Conservation (phyloP, 148 eudicot species). For the Silene uniflora region DNA sequence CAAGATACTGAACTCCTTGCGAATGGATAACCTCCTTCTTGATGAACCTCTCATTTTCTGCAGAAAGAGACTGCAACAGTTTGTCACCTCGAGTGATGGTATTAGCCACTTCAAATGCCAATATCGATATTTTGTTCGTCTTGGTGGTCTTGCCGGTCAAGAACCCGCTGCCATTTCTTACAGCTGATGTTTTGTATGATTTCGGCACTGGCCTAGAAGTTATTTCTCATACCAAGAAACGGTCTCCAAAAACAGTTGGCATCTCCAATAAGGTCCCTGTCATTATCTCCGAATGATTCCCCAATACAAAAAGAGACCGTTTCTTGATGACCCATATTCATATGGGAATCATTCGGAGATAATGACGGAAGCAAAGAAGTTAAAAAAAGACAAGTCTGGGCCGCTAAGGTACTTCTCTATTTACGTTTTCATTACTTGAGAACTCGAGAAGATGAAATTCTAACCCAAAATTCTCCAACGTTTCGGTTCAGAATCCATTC, state of each 20-base stretch:
- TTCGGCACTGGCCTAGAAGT: constrained; percentile 95
- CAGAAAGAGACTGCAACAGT: no score
- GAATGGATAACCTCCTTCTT: no score
- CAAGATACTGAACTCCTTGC: no score
- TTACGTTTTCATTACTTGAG: neutral
- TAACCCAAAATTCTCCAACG: constrained; percentile 92
- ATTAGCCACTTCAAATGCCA: no score
- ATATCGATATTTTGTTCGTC: no score
- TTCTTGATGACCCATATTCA: constrained; percentile 8
- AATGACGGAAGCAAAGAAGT: neutral
- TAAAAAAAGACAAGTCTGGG: neutral
- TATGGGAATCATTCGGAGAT: neutral
- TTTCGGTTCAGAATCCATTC: constrained; percentile 99
- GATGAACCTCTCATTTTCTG: no score
- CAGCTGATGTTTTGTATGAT: constrained; percentile 98
- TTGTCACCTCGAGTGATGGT: no score
- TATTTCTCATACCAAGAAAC: no score
- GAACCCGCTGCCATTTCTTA: constrained; percentile 25
- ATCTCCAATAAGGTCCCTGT: no score
- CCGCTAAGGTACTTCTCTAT: neutral
- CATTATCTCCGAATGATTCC: no score
- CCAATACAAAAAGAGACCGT: neutral
- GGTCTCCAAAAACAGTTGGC: no score
- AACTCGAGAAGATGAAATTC: neutral
- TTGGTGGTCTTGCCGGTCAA: no score